Percentiles rank a stretch among this genome's conserved stretches.
phyloP scores from a whole-genome alignment of 441 rosid species.

The Raphanus hybrid region DNA sequence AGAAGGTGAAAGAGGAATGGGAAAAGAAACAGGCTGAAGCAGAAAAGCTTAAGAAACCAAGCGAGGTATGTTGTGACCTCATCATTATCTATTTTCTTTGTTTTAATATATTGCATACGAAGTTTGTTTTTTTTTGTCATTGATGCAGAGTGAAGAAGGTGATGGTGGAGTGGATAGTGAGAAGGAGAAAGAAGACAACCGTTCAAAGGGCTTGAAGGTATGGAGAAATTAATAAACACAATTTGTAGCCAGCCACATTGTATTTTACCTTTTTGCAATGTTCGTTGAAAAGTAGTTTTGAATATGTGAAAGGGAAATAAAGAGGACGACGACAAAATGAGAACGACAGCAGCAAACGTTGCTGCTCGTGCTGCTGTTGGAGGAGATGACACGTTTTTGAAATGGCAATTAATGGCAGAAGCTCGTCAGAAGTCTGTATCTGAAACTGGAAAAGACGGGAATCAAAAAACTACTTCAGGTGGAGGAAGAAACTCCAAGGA shows the following conservation, averaged over 20 bases:
- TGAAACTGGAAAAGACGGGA: slow-evolving; percentile 61
- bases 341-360: slow-evolving; percentile 94
- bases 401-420: slow-evolving; percentile 99
- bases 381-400: slow-evolving; percentile 89
- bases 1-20: slow-evolving; percentile 83
- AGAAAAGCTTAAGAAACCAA: slow-evolving; percentile 81
- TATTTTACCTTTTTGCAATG: slow-evolving; percentile 8
- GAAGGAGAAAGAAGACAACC: slow-evolving; percentile 81
- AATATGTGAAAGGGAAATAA: slow-evolving; percentile 61
- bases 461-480: slow-evolving; percentile 48
- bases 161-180: slow-evolving; percentile 74
- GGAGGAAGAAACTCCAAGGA: slow-evolving; percentile 63
- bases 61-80: slow-evolving; percentile 56
- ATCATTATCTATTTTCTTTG: slow-evolving; percentile 7
- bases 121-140: background rate
- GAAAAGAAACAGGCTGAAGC: slow-evolving; percentile 90
- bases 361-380: slow-evolving; percentile 99
- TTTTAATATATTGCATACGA: background rate
- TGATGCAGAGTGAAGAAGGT: slow-evolving; percentile 64
- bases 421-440: slow-evolving; percentile 85
- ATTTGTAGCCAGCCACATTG: background rate
- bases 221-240: slow-evolving; percentile 8
- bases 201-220: slow-evolving; percentile 74
- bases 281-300: slow-evolving; percentile 13
- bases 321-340: slow-evolving; percentile 97